Evolutionary conservation across 2,329 filamentous ascomycete species (phyloP).

Genomic region (Verticillium nubilum): DNA sequence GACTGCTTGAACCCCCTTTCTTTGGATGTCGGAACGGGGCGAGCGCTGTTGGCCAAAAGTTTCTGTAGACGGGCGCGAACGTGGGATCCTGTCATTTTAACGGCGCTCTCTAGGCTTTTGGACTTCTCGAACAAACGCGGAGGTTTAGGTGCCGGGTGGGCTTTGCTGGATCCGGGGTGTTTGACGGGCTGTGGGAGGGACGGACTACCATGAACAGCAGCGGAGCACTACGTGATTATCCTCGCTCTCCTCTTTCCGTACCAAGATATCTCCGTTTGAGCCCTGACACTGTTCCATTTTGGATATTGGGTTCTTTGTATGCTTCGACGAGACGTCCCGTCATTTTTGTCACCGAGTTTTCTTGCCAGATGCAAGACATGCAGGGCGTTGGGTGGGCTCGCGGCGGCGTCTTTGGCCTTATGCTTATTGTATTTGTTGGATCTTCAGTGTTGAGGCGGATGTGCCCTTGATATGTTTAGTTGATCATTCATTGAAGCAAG

Average conservation of each 20-base stretch:
- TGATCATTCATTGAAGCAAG: background rate
- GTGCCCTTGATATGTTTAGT: background rate
- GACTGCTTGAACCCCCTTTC: background rate
- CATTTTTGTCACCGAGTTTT: background rate
- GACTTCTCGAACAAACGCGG: background rate
- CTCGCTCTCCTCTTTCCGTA: slow-evolving; percentile 2
- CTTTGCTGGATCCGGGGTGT: background rate
- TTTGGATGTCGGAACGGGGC: background rate
- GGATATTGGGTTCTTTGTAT: background rate
- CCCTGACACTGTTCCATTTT: background rate
- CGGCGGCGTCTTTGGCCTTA: background rate
- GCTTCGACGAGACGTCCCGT: background rate
- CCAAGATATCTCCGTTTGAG: slow-evolving; percentile 4
- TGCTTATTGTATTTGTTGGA: background rate
- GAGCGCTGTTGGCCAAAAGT: background rate
- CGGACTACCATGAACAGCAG: background rate
- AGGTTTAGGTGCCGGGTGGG: background rate
- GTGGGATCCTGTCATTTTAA: background rate
- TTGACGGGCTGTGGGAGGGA: background rate
- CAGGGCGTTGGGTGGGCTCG: background rate
- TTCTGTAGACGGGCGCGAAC: background rate
- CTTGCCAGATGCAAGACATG: background rate
- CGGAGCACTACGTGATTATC: slow-evolving; percentile 2
- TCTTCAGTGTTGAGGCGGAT: background rate
- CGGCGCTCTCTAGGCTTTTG: background rate